phyloP scores from a whole-genome alignment of 305 asterid genomes.

The Fraxinus ornus region DNA sequence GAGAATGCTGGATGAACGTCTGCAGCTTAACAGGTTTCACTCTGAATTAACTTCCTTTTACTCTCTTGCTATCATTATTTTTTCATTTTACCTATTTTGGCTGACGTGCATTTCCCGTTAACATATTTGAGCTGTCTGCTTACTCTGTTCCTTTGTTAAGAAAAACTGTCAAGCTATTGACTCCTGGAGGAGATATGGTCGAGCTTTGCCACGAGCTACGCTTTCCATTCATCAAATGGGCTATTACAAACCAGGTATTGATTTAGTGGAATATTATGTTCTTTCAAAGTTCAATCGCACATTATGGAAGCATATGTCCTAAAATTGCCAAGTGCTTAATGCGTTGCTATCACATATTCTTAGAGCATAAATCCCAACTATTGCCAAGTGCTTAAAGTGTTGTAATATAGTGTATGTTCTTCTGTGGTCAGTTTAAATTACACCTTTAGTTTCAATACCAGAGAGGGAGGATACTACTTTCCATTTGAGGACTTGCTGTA shows the following conservation, averaged over 20 bases:
- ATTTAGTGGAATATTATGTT: neutral
- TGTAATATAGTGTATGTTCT: neutral
- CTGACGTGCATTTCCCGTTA: conserved; percentile 10
- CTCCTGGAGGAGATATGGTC: conserved; percentile 90
- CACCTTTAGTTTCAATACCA: neutral
- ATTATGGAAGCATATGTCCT: neutral
- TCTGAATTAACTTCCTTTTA: conserved; percentile 10
- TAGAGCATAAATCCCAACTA: neutral
- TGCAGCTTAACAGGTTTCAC: conserved; percentile 56
- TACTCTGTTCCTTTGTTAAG: conserved; percentile 31
- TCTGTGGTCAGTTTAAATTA: neutral
- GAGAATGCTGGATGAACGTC: conserved; percentile 67
- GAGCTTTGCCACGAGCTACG: conserved; percentile 96
- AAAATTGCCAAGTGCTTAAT: conserved; percentile 10
- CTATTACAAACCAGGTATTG: conserved; percentile 66
- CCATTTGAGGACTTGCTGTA: neutral
- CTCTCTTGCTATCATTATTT: conserved; percentile 4
- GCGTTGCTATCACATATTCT: neutral
- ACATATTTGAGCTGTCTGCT: conserved; percentile 21
- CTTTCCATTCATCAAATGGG: conserved; percentile 79
- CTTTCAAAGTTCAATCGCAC: conserved; percentile 8
- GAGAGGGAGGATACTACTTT: neutral
- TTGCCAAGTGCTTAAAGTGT: neutral
- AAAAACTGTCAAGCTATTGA: conserved; percentile 72
- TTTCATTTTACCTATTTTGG: neutral